Base-by-base conservation (phyloP, 352 stramenopile species). In the Bremia lactucae region DNA sequence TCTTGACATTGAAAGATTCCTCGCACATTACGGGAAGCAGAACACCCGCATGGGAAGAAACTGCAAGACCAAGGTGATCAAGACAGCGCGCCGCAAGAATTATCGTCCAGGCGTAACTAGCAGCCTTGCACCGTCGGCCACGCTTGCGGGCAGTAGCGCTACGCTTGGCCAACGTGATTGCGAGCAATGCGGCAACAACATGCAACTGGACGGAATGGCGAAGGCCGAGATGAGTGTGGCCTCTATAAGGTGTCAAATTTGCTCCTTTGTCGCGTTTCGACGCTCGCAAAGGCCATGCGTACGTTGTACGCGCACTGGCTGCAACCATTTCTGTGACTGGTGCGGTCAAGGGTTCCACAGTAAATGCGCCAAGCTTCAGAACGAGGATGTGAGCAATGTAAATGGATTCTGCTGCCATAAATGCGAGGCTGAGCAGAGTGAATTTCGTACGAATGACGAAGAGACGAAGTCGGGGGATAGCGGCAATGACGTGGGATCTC, bases 291-390 rank as follows among this genome's bases (percentile, higher is more conserved):
- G 79, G 20, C 68, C 73, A 15, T 92, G 79, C 39, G 60, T 85
- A 6, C 53, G 74, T 31, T 92, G 79, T 50, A 33, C 66, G 22
- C 68, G 65, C 33, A 56, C 54, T 6, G 59, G 65, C 22, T 89
- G 76, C 49, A 70, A 92, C 34, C 61, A 83, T 36, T 92, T 89
- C 34, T 92, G 79, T 53, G 79, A 92, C 26, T 89, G 74, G 74
- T 92, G 79, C 42, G 79, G 76, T 46, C 72, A 82, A 31, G 79
- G 79, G 29, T 85, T 83, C 54, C 79, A 92, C 59, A 58, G 39
- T 1, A 84, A 80, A 46, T 92, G 79, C 48, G 79, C 76, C 13
- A 63, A 62, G 21, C 20, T 53, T 19, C 40, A 61, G 1, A 52
- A 65, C 35, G 76, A 88, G 31, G 68, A 85, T 11, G 62, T 85